A percentile compares a stretch with the other conserved stretches of the same genome.
phyloP scores from a whole-genome alignment of 139 green algal species.

The Picochlorum sp. region DNA sequence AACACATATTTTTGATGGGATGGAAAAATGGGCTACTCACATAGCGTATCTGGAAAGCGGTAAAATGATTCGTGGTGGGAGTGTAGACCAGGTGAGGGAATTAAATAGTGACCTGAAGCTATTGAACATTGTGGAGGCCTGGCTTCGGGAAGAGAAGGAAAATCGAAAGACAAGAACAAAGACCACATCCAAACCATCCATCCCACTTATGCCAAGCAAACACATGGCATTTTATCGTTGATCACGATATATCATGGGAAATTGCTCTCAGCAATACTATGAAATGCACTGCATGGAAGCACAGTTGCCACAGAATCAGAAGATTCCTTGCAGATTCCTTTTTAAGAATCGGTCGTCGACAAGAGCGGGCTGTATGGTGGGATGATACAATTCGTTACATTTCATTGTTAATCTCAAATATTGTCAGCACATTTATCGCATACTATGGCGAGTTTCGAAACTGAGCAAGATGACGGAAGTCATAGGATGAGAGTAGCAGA shows the following conservation, averaged over 20 bases:
- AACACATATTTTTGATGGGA: conserved; percentile 98
- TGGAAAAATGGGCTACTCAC: conserved; percentile 81
- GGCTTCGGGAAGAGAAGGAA: conserved; percentile 63
- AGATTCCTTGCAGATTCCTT: too few relatives aligned
- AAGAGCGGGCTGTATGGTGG: too few relatives aligned
- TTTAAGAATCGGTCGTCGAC: too few relatives aligned
- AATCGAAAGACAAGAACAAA: conserved; percentile 10
- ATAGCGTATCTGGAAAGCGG: conserved; percentile 73
- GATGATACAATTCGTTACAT: too few relatives aligned
- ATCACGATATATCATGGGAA: not conserved
- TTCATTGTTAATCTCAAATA: too few relatives aligned
- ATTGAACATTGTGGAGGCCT: conserved; percentile 69
- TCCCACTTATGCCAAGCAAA: conserved; percentile 52
- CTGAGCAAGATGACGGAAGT: not conserved
- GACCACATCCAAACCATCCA: conserved; percentile 7
- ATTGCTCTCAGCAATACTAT: not conserved
- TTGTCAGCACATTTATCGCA: too few relatives aligned
- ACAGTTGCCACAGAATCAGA: too few relatives aligned
- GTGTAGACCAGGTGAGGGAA: conserved; percentile 23
- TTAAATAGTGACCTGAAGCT: conserved; percentile 50
- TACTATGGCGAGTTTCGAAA: too few relatives aligned
- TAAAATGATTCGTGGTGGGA: conserved; percentile 39
- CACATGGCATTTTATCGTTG: conserved; percentile 73
- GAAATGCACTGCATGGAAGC: not conserved
- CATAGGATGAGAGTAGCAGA: not conserved